Conservation (phyloP, 2,329 filamentous ascomycete species). For the Leptographium procerum region DNA sequence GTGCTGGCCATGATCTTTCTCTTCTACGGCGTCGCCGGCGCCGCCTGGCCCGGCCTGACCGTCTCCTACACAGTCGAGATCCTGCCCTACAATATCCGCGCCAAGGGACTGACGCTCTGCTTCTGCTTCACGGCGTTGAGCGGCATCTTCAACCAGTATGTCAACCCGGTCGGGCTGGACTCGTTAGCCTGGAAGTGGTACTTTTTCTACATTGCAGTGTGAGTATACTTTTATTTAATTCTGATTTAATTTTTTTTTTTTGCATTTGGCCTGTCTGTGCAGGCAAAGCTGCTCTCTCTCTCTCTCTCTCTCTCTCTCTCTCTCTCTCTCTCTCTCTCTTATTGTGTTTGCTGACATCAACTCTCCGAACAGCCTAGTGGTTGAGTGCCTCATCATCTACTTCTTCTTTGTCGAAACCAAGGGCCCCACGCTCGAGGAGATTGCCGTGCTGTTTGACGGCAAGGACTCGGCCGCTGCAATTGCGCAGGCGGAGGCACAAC, state of each 20-base stretch:
- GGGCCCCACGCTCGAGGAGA: slow-evolving; percentile 15
- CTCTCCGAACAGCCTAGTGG: neutral
- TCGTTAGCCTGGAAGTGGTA: slow-evolving; percentile 26
- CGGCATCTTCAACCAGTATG: slow-evolving; percentile 27
- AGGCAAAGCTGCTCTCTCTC: too few relatives aligned
- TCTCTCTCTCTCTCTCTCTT: too few relatives aligned
- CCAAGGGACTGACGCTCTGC: slow-evolving; percentile 20
- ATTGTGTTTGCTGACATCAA: neutral
- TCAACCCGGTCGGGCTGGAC: slow-evolving; percentile 26
- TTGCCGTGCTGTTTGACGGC: slow-evolving; percentile 10
- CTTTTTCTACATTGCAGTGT: slow-evolving; percentile 25
- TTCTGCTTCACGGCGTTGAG: slow-evolving; percentile 8
- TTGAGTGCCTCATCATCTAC: slow-evolving; percentile 13
- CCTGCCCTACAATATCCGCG: slow-evolving; percentile 25
- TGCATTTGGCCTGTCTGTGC: too few relatives aligned
- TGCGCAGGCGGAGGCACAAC: neutral
- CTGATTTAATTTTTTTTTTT: too few relatives aligned
- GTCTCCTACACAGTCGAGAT: slow-evolving; percentile 34
- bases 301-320: too few relatives aligned
- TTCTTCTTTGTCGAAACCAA: slow-evolving; percentile 15
- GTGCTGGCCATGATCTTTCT: slow-evolving; percentile 24
- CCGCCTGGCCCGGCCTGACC: slow-evolving; percentile 27
- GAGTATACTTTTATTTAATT: too few relatives aligned
- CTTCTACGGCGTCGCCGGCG: slow-evolving; percentile 21
- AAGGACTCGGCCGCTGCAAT: neutral